These are phyloP conservation scores for Colletotrichum simmondsii DNA, from an alignment of 2,329 filamentous ascomycete genomes.

Conservation along the genomic window DNA sequence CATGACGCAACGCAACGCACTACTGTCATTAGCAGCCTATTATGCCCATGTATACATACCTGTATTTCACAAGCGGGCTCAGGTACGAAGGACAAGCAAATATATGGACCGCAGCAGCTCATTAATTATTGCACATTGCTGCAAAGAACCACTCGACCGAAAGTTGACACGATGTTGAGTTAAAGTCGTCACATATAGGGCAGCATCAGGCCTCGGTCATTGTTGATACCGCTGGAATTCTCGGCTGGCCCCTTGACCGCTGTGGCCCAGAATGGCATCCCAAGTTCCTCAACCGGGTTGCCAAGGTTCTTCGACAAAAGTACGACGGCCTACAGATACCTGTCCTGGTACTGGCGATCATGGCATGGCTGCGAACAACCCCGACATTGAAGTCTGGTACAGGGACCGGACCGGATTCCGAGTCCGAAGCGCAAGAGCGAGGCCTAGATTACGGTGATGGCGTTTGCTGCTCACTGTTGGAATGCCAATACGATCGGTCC, in stretches of 20 bases:
- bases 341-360: conserved; percentile 10
- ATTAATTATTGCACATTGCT: neutral
- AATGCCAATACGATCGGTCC: conserved; percentile 1
- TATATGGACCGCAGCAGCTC: neutral
- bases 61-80: neutral
- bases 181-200: conserved; percentile 1
- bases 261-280: conserved; percentile 3
- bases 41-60: neutral
- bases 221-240: conserved; percentile 24
- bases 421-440: conserved; percentile 8
- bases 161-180: neutral
- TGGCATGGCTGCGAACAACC: conserved; percentile 4
- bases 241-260: conserved; percentile 12
- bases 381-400: neutral
- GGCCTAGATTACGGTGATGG: neutral
- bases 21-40: neutral
- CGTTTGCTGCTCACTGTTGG: neutral
- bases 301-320: neutral
- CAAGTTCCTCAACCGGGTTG: neutral
- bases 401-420: conserved; percentile 20
- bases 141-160: neutral
- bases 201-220: conserved; percentile 5
- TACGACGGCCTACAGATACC: neutral
- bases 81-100: neutral
- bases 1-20: neutral